Conservation (phyloP, 257 asterid genomes). For the Primulina tabacum region DNA sequence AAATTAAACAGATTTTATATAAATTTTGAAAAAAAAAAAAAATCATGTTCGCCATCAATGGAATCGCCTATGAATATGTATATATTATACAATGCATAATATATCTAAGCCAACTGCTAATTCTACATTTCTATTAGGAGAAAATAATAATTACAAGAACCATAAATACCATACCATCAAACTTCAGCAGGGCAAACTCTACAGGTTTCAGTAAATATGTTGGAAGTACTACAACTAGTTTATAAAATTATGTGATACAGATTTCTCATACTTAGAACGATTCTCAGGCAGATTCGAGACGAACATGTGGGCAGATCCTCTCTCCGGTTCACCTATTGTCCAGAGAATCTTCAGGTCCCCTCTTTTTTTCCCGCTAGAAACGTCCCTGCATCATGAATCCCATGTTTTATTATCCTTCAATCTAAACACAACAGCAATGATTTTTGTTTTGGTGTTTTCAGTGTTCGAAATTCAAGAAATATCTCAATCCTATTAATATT, state of each 20-base stretch:
- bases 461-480: background rate
- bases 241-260: constrained; percentile 21
- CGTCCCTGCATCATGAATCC: constrained; percentile 46
- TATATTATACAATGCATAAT: no score
- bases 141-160: no score
- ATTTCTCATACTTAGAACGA: constrained; percentile 22
- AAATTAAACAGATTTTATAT: no score
- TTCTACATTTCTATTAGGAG: background rate
- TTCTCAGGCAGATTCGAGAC: constrained; percentile 51
- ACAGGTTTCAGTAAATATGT: background rate
- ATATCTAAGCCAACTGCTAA: background rate
- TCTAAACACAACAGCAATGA: background rate
- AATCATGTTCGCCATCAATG: no score
- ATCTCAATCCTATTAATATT: background rate
- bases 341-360: constrained; percentile 69
- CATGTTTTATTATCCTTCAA: background rate
- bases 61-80: no score
- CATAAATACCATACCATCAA: background rate
- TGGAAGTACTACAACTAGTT: constrained; percentile 8
- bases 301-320: constrained; percentile 74
- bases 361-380: constrained; percentile 60
- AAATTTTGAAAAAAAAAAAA: no score
- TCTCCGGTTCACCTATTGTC: constrained; percentile 74
- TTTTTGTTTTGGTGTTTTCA: background rate
- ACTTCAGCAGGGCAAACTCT: background rate